A percentile compares a stretch with the other conserved stretches of the same genome.
Evolutionary conservation across 805 yeast genomes (phyloP).

Genomic region (Kazachstania taianensis): DNA sequence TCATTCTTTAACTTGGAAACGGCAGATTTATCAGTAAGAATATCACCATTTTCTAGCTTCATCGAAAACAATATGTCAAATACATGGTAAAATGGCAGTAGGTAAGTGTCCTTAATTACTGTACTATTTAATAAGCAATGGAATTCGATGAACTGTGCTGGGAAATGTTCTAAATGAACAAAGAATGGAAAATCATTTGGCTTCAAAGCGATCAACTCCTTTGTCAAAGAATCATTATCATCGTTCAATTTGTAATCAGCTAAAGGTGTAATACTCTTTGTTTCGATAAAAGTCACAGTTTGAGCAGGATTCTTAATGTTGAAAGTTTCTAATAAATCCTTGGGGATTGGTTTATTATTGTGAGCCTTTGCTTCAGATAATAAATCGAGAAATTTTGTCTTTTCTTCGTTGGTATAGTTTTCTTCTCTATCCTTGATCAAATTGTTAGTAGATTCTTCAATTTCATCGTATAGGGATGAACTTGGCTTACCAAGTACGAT

Average conservation of each 20-base stretch:
- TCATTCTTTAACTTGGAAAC: slow-evolving; percentile 64
- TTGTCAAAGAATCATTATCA: slow-evolving; percentile 19
- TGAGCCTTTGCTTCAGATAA: slow-evolving; percentile 52
- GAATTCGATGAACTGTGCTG: slow-evolving; percentile 69
- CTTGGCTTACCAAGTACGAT: slow-evolving; percentile 66
- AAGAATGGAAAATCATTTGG: slow-evolving; percentile 52
- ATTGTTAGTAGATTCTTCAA: slow-evolving; percentile 42
- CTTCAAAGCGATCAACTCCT: slow-evolving; percentile 20
- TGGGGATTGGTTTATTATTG: slow-evolving; percentile 75
- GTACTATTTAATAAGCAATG: slow-evolving; percentile 49
- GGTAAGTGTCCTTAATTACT: slow-evolving; percentile 35
- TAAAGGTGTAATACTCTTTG: slow-evolving; percentile 56
- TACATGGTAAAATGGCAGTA: slow-evolving; percentile 57
- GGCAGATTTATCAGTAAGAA: slow-evolving; percentile 67
- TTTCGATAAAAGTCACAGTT: slow-evolving; percentile 56
- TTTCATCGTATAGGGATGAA: slow-evolving; percentile 38
- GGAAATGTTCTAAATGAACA: slow-evolving; percentile 68
- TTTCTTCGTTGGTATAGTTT: slow-evolving; percentile 50
- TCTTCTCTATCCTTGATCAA: slow-evolving; percentile 40
- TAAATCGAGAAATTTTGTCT: slow-evolving; percentile 38
- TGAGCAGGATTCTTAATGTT: slow-evolving; percentile 64
- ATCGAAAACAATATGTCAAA: slow-evolving; percentile 60
- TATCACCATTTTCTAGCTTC: slow-evolving; percentile 46
- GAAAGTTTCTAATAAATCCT: slow-evolving; percentile 48
- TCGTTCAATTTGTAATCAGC: slow-evolving; percentile 30